A percentile compares a stretch with the other conserved stretches of the same genome.
Conservation (phyloP, 306 rosid species). For the Dalbergia oliveri region DNA sequence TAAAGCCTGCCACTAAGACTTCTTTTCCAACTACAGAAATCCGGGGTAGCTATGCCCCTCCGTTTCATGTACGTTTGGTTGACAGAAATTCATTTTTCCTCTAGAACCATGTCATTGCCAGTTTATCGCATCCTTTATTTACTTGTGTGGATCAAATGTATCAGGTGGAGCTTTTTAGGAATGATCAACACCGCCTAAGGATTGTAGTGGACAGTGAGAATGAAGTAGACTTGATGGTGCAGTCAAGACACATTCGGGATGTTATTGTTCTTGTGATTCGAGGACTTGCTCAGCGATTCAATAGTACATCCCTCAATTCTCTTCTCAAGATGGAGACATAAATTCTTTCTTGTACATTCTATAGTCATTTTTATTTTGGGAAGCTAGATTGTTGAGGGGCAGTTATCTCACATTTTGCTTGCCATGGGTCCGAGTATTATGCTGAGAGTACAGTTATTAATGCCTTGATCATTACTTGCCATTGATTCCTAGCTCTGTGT, state of each 20-base stretch:
- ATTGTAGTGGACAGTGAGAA: slow-evolving; percentile 88
- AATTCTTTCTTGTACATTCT: slow-evolving; percentile 26
- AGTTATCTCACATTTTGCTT: slow-evolving; percentile 28
- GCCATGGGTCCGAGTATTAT: slow-evolving; percentile 24
- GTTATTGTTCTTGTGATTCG: slow-evolving; percentile 88
- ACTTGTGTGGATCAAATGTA: slow-evolving; percentile 38
- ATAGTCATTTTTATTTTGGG: slow-evolving; percentile 38
- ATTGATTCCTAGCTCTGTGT: slow-evolving; percentile 10
- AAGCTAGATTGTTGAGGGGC: slow-evolving; percentile 35
- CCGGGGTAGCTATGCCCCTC: slow-evolving; percentile 95
- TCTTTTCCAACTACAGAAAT: slow-evolving; percentile 93
- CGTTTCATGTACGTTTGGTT: slow-evolving; percentile 83
- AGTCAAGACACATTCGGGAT: slow-evolving; percentile 95
- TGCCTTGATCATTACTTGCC: slow-evolving; percentile 28
- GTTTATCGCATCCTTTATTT: slow-evolving; percentile 22
- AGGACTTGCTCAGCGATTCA: slow-evolving; percentile 95
- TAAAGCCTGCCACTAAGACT: slow-evolving; percentile 95
- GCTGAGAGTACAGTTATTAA: slow-evolving; percentile 25
- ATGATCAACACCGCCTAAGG: slow-evolving; percentile 88
- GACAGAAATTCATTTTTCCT: slow-evolving; percentile 3
- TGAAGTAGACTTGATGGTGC: slow-evolving; percentile 93
- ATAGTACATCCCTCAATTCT: slow-evolving; percentile 95
- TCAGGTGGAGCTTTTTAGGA: slow-evolving; percentile 94
- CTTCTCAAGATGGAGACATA: slow-evolving; percentile 93
- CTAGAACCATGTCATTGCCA: not conserved